Evolutionary conservation across 805 yeast genomes (phyloP).

Genomic region (Pichia scutulata): DNA sequence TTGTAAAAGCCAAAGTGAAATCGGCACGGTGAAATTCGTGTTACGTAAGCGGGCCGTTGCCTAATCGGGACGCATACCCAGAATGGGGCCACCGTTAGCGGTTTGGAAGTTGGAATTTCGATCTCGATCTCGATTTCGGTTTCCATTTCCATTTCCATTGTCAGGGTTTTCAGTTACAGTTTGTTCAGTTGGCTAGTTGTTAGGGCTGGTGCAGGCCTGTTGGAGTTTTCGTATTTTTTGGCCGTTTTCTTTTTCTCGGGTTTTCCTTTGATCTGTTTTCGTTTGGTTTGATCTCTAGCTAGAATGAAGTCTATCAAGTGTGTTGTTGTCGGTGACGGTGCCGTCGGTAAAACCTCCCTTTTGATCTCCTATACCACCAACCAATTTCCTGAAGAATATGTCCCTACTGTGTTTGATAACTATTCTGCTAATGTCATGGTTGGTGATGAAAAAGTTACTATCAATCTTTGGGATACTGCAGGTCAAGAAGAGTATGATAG

Average conservation of each 20-base stretch:
- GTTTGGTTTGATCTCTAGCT: neutral
- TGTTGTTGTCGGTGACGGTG: constrained; percentile 93
- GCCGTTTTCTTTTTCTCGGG: neutral
- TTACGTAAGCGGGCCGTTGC: neutral
- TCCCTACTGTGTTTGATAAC: constrained; percentile 92
- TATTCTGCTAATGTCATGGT: constrained; percentile 81
- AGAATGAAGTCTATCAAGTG: constrained; percentile 81
- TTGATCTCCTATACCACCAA: constrained; percentile 86
- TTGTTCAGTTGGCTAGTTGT: neutral
- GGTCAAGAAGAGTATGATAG: constrained; percentile 92
- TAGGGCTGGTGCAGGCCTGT: neutral
- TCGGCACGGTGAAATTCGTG: neutral
- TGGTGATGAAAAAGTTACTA: constrained; percentile 72
- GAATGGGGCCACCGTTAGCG: neutral
- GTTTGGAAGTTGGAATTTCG: neutral
- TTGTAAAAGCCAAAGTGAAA: too few relatives aligned
- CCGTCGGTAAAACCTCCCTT: constrained; percentile 89
- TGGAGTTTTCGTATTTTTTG: neutral
- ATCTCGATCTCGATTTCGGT: too few relatives aligned
- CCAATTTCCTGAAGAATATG: constrained; percentile 87
- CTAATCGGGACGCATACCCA: neutral
- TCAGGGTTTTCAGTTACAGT: neutral
- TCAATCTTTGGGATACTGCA: constrained; percentile 94
- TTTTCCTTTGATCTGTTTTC: neutral
- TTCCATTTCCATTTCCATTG: too few relatives aligned